Conservation (phyloP, 306 rosid species). For the Cucumis hystrix region DNA sequence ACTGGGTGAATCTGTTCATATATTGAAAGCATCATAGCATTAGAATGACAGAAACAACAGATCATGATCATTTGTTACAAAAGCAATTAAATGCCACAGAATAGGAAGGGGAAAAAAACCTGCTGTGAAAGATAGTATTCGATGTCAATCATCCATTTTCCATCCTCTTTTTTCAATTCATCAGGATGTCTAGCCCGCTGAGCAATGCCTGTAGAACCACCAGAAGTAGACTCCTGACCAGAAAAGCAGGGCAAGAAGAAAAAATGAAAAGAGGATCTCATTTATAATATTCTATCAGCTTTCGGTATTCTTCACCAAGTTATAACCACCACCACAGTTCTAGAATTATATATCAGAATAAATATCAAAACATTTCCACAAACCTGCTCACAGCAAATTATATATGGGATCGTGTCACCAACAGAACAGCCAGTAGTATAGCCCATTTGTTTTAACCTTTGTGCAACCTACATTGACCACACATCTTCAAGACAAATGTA, state of each 20-base stretch:
- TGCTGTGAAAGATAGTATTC: constrained; percentile 91
- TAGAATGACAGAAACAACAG: constrained; percentile 3
- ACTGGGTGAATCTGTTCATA: constrained; percentile 79
- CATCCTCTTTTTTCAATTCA: constrained; percentile 79
- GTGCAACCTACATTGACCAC: constrained; percentile 63
- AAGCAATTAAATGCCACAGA: background rate
- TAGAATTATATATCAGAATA: background rate
- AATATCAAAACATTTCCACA: constrained; percentile 8
- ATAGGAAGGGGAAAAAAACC: constrained; percentile 22
- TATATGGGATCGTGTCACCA: constrained; percentile 80
- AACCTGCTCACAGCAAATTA: constrained; percentile 91
- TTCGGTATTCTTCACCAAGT: constrained; percentile 2
- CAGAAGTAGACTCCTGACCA: constrained; percentile 59
- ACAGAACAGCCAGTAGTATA: constrained; percentile 77
- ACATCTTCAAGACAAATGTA: background rate
- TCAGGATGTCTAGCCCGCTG: constrained; percentile 99
- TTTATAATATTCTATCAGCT: background rate
- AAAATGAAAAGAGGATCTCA: constrained; percentile 8
- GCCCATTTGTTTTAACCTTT: constrained; percentile 79
- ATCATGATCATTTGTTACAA: background rate
- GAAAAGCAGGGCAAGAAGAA: constrained; percentile 7
- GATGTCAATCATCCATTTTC: constrained; percentile 89
- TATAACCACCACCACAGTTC: background rate
- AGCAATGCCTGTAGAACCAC: constrained; percentile 51
- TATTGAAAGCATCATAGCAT: constrained; percentile 14